Conservation (phyloP, 1,139 yeast species). For the Scheffersomyces segobiensis region DNA sequence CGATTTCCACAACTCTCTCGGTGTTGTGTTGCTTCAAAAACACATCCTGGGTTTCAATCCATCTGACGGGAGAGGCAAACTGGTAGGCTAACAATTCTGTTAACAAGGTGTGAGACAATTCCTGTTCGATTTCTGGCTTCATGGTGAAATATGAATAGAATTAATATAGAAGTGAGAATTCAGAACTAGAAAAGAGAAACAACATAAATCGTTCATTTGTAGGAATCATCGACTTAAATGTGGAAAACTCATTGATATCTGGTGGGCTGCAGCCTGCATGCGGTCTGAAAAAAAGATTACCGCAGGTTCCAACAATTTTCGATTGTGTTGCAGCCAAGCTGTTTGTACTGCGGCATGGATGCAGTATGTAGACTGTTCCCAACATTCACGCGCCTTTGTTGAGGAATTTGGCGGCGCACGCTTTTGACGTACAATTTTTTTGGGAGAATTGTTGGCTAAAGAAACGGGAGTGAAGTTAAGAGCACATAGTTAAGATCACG, state of each 20-base stretch:
- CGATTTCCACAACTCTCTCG: constrained; percentile 96
- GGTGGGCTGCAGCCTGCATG: background rate
- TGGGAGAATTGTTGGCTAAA: background rate
- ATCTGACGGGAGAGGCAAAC: constrained; percentile 98
- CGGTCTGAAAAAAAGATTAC: background rate
- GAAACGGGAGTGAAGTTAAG: background rate
- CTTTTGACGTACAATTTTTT: background rate
- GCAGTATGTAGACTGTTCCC: background rate
- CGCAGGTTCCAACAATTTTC: background rate
- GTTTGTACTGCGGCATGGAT: background rate
- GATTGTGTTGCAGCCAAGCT: background rate
- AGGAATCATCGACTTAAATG: background rate
- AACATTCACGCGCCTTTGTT: background rate
- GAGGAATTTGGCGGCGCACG: background rate
- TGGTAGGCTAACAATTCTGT: constrained; percentile 97
- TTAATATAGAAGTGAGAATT: background rate
- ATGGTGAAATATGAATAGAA: constrained; percentile 35
- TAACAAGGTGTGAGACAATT: constrained; percentile 88
- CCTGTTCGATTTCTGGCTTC: constrained; percentile 99
- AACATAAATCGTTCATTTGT: background rate
- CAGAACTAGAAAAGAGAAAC: background rate
- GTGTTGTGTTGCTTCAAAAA: constrained; percentile 91
- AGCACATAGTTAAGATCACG: background rate
- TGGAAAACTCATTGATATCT: background rate
- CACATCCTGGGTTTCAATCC: constrained; percentile 99